phyloP scores from a whole-genome alignment of 345 rosid genomes.

The Erucastrum elatum region DNA sequence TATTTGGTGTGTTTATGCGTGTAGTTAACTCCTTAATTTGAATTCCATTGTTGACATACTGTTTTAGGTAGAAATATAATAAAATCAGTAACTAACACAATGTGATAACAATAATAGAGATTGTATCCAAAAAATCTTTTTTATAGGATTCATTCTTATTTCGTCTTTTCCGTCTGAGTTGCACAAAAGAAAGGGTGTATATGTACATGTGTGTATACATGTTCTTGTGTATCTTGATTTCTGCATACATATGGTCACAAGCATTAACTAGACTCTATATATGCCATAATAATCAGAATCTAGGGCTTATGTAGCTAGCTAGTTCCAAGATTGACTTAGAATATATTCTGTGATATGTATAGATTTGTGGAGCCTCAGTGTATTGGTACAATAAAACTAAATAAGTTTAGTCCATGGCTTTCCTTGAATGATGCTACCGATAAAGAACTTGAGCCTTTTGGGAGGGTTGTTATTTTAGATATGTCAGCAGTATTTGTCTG shows the following conservation, averaged over 20 bases:
- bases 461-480: slow-evolving; percentile 10
- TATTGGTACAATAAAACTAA: background rate
- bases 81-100: background rate
- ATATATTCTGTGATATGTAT: background rate
- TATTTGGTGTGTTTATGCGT: slow-evolving; percentile 28
- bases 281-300: background rate
- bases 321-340: background rate
- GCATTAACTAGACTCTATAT: background rate
- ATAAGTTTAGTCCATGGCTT: background rate
- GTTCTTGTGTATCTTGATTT: background rate
- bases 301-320: slow-evolving; percentile 26
- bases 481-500: background rate
- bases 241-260: background rate
- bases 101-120: background rate
- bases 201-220: background rate
- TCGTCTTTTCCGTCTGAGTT: no score
- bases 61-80: background rate
- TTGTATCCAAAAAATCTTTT: background rate
- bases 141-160: no score
- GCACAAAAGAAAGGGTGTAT: background rate
- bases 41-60: background rate
- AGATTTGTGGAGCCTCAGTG: slow-evolving; percentile 8
- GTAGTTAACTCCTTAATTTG: slow-evolving; percentile 5
- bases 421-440: background rate
- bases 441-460: slow-evolving; percentile 8